phyloP scores from a whole-genome alignment of 2,329 filamentous ascomycete species.

The Fusarium sp. region DNA sequence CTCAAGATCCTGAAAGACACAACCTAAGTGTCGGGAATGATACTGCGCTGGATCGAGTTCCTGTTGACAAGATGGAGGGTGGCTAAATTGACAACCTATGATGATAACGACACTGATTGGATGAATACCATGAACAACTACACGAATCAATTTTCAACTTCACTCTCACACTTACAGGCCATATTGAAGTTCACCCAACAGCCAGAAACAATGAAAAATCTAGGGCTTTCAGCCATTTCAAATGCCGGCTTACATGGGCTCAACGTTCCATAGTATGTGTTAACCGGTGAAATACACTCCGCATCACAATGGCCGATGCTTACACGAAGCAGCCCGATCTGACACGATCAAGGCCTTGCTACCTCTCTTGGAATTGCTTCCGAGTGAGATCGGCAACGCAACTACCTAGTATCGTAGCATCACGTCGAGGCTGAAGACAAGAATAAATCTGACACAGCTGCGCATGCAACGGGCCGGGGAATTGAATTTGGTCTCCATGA shows the following conservation, averaged over 20 bases:
- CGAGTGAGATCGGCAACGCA: conserved; percentile 9
- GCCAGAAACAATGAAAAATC: background rate
- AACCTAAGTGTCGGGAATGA: background rate
- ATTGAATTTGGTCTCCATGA: background rate
- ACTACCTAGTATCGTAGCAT: background rate
- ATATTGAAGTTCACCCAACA: background rate
- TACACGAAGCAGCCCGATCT: conserved; percentile 30
- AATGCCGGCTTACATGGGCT: conserved; percentile 3
- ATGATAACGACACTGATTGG: background rate
- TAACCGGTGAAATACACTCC: conserved; percentile 1
- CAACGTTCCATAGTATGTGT: background rate
- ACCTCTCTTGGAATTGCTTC: conserved; percentile 6
- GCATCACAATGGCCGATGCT: conserved; percentile 13
- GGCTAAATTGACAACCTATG: background rate
- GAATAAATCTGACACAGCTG: conserved; percentile 8
- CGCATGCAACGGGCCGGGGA: background rate
- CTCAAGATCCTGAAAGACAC: background rate
- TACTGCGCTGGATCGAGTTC: background rate
- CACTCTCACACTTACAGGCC: background rate
- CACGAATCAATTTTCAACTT: background rate
- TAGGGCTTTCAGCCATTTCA: background rate
- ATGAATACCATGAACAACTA: background rate
- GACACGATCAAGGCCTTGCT: conserved; percentile 2
- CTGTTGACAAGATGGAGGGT: background rate
- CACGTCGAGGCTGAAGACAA: background rate